Percentiles rank a stretch among this genome's conserved stretches.
These are phyloP conservation scores for Grifola frondosa DNA, from an alignment of 1,284 basidiomycete species.

Conservation along the genomic window DNA sequence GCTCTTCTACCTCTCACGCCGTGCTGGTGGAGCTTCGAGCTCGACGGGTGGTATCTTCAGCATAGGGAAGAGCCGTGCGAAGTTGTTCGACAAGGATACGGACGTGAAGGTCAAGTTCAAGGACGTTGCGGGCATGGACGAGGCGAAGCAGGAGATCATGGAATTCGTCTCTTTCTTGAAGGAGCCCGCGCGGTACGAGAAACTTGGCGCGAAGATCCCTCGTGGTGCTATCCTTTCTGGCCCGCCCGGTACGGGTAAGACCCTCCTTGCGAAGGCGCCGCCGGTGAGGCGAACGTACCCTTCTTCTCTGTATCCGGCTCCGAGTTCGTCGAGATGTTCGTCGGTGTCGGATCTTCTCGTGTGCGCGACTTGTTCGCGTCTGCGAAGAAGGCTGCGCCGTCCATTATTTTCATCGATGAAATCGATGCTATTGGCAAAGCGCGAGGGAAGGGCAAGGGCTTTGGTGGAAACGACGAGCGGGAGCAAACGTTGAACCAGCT, in stretches of 20 bases:
- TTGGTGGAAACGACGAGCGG: slow-evolving; percentile 97
- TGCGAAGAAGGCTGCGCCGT: slow-evolving; percentile 96
- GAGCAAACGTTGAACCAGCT: slow-evolving; percentile 98
- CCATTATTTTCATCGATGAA: slow-evolving; percentile 98
- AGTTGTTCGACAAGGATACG: slow-evolving; percentile 97
- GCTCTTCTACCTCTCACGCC: slow-evolving; percentile 86
- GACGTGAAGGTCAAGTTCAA: slow-evolving; percentile 93
- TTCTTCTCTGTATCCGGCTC: slow-evolving; percentile 99
- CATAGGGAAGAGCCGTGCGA: slow-evolving; percentile 95
- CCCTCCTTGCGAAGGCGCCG: slow-evolving; percentile 95
- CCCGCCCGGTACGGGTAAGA: slow-evolving; percentile 98
- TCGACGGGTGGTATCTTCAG: slow-evolving; percentile 92
- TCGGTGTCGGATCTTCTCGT: slow-evolving; percentile 96
- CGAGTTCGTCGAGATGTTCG: slow-evolving; percentile 99
- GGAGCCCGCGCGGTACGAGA: slow-evolving; percentile 93
- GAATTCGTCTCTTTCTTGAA: slow-evolving; percentile 99
- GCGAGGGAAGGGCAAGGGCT: slow-evolving; percentile 83
- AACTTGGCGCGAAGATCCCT: slow-evolving; percentile 97
- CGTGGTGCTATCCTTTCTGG: slow-evolving; percentile 97
- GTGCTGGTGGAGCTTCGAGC: slow-evolving; percentile 66
- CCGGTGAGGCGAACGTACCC: slow-evolving; percentile 95
- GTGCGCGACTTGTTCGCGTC: slow-evolving; percentile 97
- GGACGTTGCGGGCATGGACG: slow-evolving; percentile 99
- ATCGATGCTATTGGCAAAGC: slow-evolving; percentile 99
- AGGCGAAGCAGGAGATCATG: slow-evolving; percentile 99